Percentiles rank a stretch among this genome's conserved stretches.
phyloP scores from a whole-genome alignment of 2,329 filamentous ascomycete genomes.

The Lojkania enalia region DNA sequence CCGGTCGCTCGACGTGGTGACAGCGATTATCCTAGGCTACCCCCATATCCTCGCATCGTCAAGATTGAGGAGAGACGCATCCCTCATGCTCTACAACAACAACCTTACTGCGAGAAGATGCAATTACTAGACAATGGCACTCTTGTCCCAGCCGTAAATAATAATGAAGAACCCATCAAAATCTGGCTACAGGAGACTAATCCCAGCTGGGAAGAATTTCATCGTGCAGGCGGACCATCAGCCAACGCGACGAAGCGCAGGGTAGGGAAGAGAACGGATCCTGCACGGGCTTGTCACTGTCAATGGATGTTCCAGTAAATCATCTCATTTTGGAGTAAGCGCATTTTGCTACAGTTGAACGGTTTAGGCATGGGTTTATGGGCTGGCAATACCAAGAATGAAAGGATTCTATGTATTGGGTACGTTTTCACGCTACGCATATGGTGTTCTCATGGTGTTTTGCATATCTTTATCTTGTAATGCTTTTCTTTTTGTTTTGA shows the following conservation, averaged over 20 bases:
- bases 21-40: constrained; percentile 32
- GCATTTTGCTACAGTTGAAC: too few species aligned
- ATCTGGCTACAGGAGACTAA: constrained; percentile 48
- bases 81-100: constrained; percentile 46
- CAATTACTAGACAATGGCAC: constrained; percentile 58
- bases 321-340: too few species aligned
- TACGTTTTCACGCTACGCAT: too few species aligned
- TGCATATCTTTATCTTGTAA: too few species aligned
- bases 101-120: constrained; percentile 68
- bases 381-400: too few species aligned
- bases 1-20: constrained; percentile 13
- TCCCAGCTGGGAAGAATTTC: constrained; percentile 39
- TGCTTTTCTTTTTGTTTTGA: too few species aligned
- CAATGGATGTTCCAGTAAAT: constrained; percentile 45
- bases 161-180: constrained; percentile 40
- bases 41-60: constrained; percentile 59
- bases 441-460: too few species aligned
- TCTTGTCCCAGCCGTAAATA: constrained; percentile 42
- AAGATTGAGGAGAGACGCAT: constrained; percentile 69
- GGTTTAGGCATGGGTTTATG: too few species aligned
- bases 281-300: constrained; percentile 40
- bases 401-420: too few species aligned
- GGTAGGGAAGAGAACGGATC: constrained; percentile 30
- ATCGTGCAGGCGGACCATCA: constrained; percentile 10
- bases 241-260: constrained; percentile 12